Evolutionary conservation across 768 basidiomycete genomes (phyloP).

Genomic region (Leucocoprinus sp.): DNA sequence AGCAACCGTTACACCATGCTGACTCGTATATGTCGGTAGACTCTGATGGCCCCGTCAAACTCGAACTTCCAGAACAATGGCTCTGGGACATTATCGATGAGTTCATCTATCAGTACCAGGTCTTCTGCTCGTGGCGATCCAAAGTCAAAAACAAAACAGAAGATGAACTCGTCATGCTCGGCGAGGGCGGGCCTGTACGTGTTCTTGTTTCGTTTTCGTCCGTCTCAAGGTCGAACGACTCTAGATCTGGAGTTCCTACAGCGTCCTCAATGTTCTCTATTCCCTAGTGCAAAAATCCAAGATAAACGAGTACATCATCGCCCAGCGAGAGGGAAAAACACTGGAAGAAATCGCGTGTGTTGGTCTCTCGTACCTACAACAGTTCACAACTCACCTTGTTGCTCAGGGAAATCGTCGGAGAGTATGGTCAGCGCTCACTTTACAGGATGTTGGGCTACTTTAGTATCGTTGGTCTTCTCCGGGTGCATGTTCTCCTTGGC

Average conservation of each 20-base stretch:
- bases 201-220: constrained; percentile 4
- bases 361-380: neutral
- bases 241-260: constrained; percentile 96
- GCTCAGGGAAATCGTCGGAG: constrained; percentile 73
- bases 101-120: constrained; percentile 97
- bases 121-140: constrained; percentile 87
- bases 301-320: constrained; percentile 87
- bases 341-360: constrained; percentile 80
- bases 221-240: neutral
- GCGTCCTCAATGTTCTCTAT: constrained; percentile 96
- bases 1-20: neutral
- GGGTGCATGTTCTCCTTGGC: constrained; percentile 92
- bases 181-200: constrained; percentile 60
- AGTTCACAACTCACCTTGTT: neutral
- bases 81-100: constrained; percentile 97
- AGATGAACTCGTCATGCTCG: constrained; percentile 80
- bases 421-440: constrained; percentile 83
- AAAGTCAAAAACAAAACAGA: constrained; percentile 81
- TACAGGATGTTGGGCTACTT: constrained; percentile 97
- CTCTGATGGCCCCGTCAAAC: constrained; percentile 87
- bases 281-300: constrained; percentile 96
- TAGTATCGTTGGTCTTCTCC: constrained; percentile 88
- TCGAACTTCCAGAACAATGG: constrained; percentile 96
- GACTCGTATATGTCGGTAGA: constrained; percentile 38
- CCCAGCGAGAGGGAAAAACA: constrained; percentile 71